Percentiles rank a stretch among this genome's conserved stretches.
Conservation (phyloP, 257 asterid species). For the Solanum paucissectum region DNA sequence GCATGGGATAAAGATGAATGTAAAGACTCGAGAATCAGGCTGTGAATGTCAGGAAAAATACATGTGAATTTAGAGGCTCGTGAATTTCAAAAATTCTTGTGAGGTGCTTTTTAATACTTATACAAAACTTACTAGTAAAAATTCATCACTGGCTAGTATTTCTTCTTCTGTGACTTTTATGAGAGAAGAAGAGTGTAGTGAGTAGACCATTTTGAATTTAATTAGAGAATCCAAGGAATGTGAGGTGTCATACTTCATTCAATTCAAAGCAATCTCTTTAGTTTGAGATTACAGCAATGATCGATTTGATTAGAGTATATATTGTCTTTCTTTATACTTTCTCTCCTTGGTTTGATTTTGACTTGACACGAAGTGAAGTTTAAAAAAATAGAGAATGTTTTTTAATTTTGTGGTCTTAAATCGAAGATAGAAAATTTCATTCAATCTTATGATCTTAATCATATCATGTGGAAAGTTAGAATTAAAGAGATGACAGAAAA, state of each 20-base stretch:
- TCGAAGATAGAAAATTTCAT: background rate
- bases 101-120: slow-evolving; percentile 20
- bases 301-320: background rate
- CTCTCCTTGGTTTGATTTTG: no score
- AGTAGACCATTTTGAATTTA: background rate
- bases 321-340: background rate
- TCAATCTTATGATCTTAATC: no score
- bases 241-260: background rate
- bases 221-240: background rate
- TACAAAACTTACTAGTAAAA: background rate
- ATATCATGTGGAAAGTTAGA: no score
- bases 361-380: background rate
- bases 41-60: slow-evolving; percentile 35
- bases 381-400: no score
- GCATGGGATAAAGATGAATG: slow-evolving; percentile 39
- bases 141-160: background rate
- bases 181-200: background rate
- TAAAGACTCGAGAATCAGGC: slow-evolving; percentile 12
- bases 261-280: background rate
- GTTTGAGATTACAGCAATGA: background rate
- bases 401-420: no score
- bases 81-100: slow-evolving; percentile 22
- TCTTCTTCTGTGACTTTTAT: background rate
- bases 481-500: no score
- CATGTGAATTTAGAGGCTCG: slow-evolving; percentile 52